phyloP scores from a whole-genome alignment of 345 rosid genomes.

The Syzygium oleosum region DNA sequence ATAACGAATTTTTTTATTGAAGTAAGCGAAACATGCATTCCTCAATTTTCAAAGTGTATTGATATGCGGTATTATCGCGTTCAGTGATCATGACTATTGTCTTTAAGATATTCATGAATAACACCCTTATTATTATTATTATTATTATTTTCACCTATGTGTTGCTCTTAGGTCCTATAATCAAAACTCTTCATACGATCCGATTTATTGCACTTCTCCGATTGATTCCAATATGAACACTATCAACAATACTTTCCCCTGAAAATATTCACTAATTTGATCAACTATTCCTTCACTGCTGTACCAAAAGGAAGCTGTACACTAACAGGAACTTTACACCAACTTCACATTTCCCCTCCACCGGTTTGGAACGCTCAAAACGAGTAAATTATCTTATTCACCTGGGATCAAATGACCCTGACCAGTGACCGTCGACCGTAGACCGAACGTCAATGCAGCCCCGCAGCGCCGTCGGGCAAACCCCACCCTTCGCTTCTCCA shows the following conservation, averaged over 20 bases:
- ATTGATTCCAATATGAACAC: neutral
- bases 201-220: neutral
- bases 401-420: neutral
- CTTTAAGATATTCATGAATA: too few species aligned
- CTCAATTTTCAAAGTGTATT: too few species aligned
- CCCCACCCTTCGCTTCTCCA: conserved; percentile 65
- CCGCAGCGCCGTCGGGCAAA: conserved; percentile 81
- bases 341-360: neutral
- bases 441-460: neutral
- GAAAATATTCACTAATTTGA: neutral
- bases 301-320: neutral
- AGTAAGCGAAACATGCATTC: too few species aligned
- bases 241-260: too few species aligned
- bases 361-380: neutral
- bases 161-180: too few species aligned
- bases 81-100: too few species aligned
- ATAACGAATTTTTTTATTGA: too few species aligned
- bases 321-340: neutral
- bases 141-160: too few species aligned
- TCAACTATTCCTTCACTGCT: neutral
- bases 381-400: neutral
- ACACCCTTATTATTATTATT: too few species aligned
- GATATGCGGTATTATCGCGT: too few species aligned
- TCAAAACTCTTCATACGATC: too few species aligned
- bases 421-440: neutral